Evolutionary conservation across 2,329 filamentous ascomycete genomes (phyloP).

Genomic region (Talaromyces funiculosus): DNA sequence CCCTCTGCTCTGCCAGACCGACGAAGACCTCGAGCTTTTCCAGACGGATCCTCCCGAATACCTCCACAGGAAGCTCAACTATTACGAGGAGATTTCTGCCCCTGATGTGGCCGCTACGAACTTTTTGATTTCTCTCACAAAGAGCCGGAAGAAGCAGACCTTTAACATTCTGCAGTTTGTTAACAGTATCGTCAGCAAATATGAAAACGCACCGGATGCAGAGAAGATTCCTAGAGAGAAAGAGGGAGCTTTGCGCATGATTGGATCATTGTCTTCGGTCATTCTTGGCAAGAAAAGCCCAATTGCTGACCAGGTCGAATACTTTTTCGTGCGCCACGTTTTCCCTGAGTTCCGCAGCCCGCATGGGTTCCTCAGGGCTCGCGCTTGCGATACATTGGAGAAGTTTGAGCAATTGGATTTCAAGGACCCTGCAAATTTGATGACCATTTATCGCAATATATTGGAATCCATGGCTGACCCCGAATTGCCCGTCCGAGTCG

Average conservation of each 20-base stretch:
- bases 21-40: conserved; percentile 91
- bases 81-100: conserved; percentile 92
- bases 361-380: conserved; percentile 85
- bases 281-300: conserved; percentile 97
- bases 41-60: conserved; percentile 94
- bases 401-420: conserved; percentile 98
- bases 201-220: conserved; percentile 74
- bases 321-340: conserved; percentile 96
- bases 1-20: conserved; percentile 84
- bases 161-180: conserved; percentile 93
- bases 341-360: conserved; percentile 95
- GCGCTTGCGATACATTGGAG: conserved; percentile 94
- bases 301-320: conserved; percentile 94
- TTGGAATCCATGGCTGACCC: conserved; percentile 93
- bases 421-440: conserved; percentile 90
- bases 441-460: conserved; percentile 94
- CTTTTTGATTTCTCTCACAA: conserved; percentile 91
- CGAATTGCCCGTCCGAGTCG: conserved; percentile 89
- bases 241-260: conserved; percentile 94
- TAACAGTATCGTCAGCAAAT: conserved; percentile 89
- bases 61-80: conserved; percentile 93
- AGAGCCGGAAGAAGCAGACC: conserved; percentile 89
- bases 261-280: conserved; percentile 87
- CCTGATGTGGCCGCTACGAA: conserved; percentile 95
- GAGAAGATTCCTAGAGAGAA: conserved; percentile 94